Conservation (phyloP, 345 rosid species). For the Populus euphratica region DNA sequence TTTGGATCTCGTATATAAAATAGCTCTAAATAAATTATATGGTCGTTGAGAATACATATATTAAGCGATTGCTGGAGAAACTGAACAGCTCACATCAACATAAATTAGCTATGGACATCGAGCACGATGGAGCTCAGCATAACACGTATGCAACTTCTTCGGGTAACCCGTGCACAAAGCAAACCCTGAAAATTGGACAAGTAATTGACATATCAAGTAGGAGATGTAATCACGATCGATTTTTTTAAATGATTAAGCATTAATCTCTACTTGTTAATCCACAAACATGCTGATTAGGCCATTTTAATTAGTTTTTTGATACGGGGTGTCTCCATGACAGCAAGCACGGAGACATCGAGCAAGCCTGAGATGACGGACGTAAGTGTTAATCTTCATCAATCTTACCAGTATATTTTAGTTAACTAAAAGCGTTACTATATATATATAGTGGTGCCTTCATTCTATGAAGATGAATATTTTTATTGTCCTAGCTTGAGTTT, state of each 20-base stretch:
- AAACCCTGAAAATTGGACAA: constrained; percentile 28
- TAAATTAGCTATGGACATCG: not conserved
- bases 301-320: not conserved
- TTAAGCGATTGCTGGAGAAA: constrained; percentile 10
- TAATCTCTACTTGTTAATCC: not conserved
- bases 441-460: not conserved
- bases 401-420: not conserved
- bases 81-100: constrained; percentile 5
- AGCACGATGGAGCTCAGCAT: constrained; percentile 14
- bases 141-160: constrained; percentile 23
- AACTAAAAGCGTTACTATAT: not conserved
- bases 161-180: constrained; percentile 28
- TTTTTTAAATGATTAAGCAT: not conserved
- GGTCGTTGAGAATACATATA: not conserved
- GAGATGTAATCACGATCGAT: constrained; percentile 6
- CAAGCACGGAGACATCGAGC: constrained; percentile 23
- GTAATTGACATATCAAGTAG: constrained; percentile 21
- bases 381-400: not conserved
- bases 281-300: constrained; percentile 4
- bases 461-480: not conserved
- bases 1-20: constrained; percentile 26
- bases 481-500: too few species aligned
- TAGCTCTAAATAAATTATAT: not conserved
- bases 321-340: constrained; percentile 19
- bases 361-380: constrained; percentile 8